Evolutionary conservation across 2,329 filamentous ascomycete species (phyloP), one percentile per base, ranked within the genome.

Genomic region (Acrocalymma vagum): DNA sequence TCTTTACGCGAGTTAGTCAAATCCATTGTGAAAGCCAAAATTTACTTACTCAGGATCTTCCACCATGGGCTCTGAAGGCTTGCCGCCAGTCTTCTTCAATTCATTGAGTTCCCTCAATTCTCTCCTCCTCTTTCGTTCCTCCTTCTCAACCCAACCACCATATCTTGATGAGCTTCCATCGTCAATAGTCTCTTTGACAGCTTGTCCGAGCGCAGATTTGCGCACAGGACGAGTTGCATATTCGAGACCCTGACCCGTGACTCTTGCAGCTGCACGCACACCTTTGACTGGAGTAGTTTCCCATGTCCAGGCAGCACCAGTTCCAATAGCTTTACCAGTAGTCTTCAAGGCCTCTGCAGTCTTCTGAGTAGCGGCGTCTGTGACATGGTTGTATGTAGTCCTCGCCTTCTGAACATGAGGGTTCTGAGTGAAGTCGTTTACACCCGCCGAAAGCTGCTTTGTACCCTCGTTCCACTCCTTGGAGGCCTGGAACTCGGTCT

Each of bases 391-490:
- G 68, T 96, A 96, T 6, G 90, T 93, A 55, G 90, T 85, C 53
- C 88, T 84, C 20, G 93, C 94, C 59, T 85, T 84, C 63, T 90
- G 87, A 11, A 99, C 89, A 13, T 87, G 88, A 65, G 96, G 92
- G 64, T 91, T 96, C 74, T 97, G 93, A 21, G 86, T 86, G 65
- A 99, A 94, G 62, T 96, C 86, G 65, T 96, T 87, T 13, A 93
- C 90, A 5, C 88, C 89, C 32, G 89, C 90, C 13, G 90, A 88
- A 27, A 99, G 82, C 54, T 94, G 90, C 76, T 99, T 97, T 27
- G 93, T 99, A 28, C 90, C 95, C 67, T 99, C 94, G 65, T 99
- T 96, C 94, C 94, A 99, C 71, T 99, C 94, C 68, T 97, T 96
- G 11, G 92, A 97, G 36, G 90, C 88, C 72, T 96, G 91, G 75